These are phyloP conservation scores for Trichoderma sp. DNA, from an alignment of 2,329 filamentous ascomycete genomes.

Conservation along the genomic window DNA sequence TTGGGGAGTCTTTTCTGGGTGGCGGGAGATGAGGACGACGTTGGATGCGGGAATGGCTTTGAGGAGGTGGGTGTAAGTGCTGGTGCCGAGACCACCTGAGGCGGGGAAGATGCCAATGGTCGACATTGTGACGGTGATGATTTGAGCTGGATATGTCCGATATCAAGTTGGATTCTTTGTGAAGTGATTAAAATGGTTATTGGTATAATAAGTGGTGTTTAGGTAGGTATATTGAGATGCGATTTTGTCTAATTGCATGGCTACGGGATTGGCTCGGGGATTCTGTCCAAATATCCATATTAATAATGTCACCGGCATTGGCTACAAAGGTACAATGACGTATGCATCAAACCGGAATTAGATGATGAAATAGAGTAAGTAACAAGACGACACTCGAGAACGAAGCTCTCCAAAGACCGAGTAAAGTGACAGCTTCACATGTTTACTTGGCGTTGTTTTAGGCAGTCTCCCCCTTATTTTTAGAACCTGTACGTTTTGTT, in stretches of 20 bases:
- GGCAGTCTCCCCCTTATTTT: neutral
- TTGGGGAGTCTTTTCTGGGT: conserved; percentile 2
- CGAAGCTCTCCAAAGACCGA: neutral
- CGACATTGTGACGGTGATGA: neutral
- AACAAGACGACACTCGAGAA: neutral
- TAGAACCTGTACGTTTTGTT: neutral
- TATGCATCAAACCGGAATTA: neutral
- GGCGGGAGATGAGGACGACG: conserved; percentile 5
- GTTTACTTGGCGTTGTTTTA: neutral
- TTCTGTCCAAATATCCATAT: neutral
- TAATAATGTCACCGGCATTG: neutral
- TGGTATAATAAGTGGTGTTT: neutral
- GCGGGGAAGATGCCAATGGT: conserved; percentile 13
- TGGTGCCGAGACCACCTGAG: conserved; percentile 13
- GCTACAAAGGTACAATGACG: conserved; percentile 1
- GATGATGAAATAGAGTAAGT: neutral
- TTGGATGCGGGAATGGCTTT: neutral
- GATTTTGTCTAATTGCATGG: neutral
- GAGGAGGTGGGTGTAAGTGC: conserved; percentile 16
- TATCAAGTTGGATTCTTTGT: neutral
- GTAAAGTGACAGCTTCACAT: neutral
- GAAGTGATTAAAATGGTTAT: neutral
- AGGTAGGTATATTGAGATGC: neutral
- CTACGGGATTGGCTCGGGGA: neutral
- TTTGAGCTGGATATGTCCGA: neutral